Evolutionary conservation across 106 monocot species (phyloP).

Genomic region (Hemerocallis citrina): DNA sequence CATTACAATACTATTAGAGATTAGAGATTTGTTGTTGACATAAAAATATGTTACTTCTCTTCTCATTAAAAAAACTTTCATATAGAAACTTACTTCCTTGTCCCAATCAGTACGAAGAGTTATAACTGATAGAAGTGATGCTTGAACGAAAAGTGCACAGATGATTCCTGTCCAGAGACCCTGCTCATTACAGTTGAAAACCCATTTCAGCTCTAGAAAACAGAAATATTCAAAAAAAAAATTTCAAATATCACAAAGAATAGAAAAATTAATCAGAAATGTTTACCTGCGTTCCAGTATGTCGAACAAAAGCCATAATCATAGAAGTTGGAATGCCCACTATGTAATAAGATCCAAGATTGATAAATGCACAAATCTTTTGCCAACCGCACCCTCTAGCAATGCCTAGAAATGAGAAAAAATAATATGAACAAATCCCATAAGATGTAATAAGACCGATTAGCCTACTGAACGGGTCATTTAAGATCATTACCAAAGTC

Average conservation of each 20-base stretch:
- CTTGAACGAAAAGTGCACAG: conserved; percentile 19
- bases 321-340: conserved; percentile 44
- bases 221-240: background rate
- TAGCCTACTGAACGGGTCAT: too few species aligned
- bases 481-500: background rate
- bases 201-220: background rate
- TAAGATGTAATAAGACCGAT: too few species aligned
- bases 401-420: too few species aligned
- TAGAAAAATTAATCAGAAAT: background rate
- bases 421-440: too few species aligned
- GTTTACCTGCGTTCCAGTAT: conserved; percentile 26
- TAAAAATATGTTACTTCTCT: too few species aligned
- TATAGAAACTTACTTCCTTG: conserved; percentile 23
- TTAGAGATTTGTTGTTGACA: too few species aligned
- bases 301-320: conserved; percentile 31
- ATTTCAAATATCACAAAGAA: background rate
- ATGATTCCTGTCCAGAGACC: conserved; percentile 42
- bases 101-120: conserved; percentile 23
- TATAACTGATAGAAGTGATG: conserved; percentile 2
- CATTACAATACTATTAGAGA: too few species aligned
- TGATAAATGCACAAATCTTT: conserved; percentile 35
- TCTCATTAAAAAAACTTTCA: too few species aligned
- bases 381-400: conserved; percentile 50
- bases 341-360: conserved; percentile 50
- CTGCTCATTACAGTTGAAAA: conserved; percentile 1